Evolutionary conservation across 495 filamentous ascomycete genomes (phyloP), one percentile per base, ranked within the genome.

Genomic region (Bathelium albidoporum): DNA sequence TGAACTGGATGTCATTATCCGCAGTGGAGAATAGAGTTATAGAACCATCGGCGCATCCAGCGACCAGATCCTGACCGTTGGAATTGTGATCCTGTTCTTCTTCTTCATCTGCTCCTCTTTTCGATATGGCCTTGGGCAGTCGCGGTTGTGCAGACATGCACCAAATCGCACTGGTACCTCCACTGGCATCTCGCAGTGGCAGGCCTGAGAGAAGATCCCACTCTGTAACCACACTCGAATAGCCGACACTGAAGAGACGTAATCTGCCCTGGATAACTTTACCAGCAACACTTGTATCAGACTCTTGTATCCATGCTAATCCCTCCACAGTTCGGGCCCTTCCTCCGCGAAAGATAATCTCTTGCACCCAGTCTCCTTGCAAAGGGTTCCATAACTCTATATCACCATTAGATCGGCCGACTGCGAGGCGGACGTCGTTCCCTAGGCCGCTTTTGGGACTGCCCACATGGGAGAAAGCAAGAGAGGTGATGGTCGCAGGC

Each of bases 351-450:
- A 97, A 83, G 41, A 89, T 84, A 16, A 84, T 86, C 77, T 99
- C 94, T 69, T 97, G 94, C 69, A 89, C 81, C 94, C 94, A 99
- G 55, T 81, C 75, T 16, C 92, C 91, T 65, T 83, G 82, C 64
- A 88, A 74, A 7, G 95, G 94, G 73, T 96, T 96, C 95, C 95
- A 99, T 64, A 99, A 91, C 76, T 97, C 94, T 68, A 99, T 94
- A 70, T 96, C 90, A 69, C 94, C 94, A 73, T 97, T 97, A 52
- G 90, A 87, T 65, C 94, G 87, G 59, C 94, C 94, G 68, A 99
- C 82, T 14, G 94, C 95, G 22, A 97, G 83, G 65, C 91, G 84
- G 53, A 88, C 79, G 65, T 81, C 87, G 32, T 76, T 73, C 2
- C 83, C 79, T 62, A 66, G 59, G 12, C 71, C 65, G 22, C 80